Evolutionary conservation across 345 rosid genomes (phyloP).

Genomic region (Eucalyptus rudis): DNA sequence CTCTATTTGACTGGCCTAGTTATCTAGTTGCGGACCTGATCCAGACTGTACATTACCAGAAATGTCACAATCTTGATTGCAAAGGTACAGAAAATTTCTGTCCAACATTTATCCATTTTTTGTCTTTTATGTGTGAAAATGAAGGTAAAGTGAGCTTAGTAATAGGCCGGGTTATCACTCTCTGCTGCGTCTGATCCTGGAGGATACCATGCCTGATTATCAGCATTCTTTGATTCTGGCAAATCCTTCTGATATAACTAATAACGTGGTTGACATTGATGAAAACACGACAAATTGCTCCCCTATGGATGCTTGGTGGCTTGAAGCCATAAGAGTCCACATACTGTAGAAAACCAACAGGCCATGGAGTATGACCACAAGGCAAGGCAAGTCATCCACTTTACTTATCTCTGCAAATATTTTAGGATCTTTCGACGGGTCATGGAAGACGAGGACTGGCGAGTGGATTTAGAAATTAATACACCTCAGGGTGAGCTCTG

Average conservation of each 20-base stretch:
- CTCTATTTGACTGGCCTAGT: constrained; percentile 21
- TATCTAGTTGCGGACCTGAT: constrained; percentile 76
- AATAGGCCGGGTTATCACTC: constrained; percentile 59
- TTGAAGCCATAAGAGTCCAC: constrained; percentile 61
- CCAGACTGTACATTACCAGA: constrained; percentile 66
- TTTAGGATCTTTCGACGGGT: neutral
- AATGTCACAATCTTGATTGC: constrained; percentile 93
- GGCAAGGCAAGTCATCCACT: constrained; percentile 54
- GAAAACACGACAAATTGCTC: constrained; percentile 17
- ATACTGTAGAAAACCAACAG: constrained; percentile 44
- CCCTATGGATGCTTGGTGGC: constrained; percentile 75
- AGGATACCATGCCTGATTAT: constrained; percentile 28
- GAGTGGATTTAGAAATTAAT: constrained; percentile 31
- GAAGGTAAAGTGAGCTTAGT: neutral
- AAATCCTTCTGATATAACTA: constrained; percentile 5
- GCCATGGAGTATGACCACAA: neutral
- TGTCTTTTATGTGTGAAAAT: neutral
- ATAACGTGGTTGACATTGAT: neutral
- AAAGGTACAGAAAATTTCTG: constrained; percentile 25
- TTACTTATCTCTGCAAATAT: neutral
- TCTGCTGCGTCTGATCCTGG: constrained; percentile 58
- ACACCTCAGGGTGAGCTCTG: constrained; percentile 4
- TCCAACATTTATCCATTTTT: neutral
- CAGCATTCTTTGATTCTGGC: constrained; percentile 3
- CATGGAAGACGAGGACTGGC: constrained; percentile 24